These are phyloP conservation scores for Rhizomucor miehei DNA, from an alignment of 371 early-diverging fungal species.

Conservation along the genomic window DNA sequence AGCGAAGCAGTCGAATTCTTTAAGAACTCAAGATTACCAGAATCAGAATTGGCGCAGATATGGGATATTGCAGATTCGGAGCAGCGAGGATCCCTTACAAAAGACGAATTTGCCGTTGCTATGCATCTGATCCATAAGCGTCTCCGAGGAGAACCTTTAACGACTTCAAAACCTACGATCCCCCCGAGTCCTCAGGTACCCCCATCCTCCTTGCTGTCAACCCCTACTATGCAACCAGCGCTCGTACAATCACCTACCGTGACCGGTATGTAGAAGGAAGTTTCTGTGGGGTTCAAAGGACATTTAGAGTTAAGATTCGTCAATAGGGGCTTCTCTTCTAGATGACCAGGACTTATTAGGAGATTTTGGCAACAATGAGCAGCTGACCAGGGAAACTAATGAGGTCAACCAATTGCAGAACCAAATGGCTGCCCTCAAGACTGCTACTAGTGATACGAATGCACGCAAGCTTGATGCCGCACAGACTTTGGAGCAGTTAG, in stretches of 20 bases:
- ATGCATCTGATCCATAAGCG: constrained; percentile 89
- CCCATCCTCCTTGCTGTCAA: not conserved
- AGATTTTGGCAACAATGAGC: constrained; percentile 40
- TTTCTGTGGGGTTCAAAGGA: not conserved
- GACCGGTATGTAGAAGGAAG: not conserved
- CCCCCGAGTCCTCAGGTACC: constrained; percentile 24
- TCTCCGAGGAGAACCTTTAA: constrained; percentile 72
- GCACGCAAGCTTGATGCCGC: constrained; percentile 18
- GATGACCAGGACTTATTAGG: constrained; percentile 39
- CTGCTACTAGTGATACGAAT: constrained; percentile 21
- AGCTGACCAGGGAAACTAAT: constrained; percentile 34
- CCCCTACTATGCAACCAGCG: constrained; percentile 1
- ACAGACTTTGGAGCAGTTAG: constrained; percentile 17
- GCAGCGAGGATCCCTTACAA: constrained; percentile 73
- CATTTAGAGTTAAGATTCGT: not conserved
- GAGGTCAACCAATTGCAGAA: constrained; percentile 40
- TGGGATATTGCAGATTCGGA: constrained; percentile 83
- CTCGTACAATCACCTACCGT: constrained; percentile 1
- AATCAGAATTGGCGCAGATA: constrained; percentile 72
- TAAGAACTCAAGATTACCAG: constrained; percentile 75
- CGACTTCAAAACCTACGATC: constrained; percentile 59
- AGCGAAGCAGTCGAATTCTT: constrained; percentile 83
- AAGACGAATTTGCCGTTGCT: constrained; percentile 90
- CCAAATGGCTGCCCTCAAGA: constrained; percentile 24
- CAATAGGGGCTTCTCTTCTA: not conserved